Conservation (phyloP, 192 early-diverging fungal species). For the Umbelopsis ramanniana region DNA sequence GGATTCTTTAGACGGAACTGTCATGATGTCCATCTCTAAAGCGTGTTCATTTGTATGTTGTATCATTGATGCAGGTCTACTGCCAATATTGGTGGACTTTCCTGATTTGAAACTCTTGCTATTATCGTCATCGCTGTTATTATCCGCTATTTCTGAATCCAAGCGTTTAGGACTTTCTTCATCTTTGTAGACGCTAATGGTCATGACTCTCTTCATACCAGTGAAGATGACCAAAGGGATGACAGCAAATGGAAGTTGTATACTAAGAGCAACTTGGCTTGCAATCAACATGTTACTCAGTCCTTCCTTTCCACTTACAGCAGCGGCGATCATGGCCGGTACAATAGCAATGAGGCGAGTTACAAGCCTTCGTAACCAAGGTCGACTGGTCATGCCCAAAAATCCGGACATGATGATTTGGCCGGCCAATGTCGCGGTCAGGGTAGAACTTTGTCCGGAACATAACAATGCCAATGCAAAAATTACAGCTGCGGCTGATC, state of each 20-base stretch:
- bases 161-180: neutral
- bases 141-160: neutral
- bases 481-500: slow-evolving; percentile 61
- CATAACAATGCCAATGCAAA: slow-evolving; percentile 81
- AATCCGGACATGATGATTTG: slow-evolving; percentile 87
- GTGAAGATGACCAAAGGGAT: slow-evolving; percentile 79
- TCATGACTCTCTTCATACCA: slow-evolving; percentile 56
- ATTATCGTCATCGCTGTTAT: slow-evolving; percentile 15
- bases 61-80: neutral
- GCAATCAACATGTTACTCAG: slow-evolving; percentile 67
- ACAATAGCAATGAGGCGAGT: slow-evolving; percentile 75
- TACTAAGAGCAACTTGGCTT: slow-evolving; percentile 76
- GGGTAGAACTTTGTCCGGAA: slow-evolving; percentile 76
- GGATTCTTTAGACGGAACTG: neutral
- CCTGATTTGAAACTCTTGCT: slow-evolving; percentile 8
- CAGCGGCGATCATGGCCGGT: slow-evolving; percentile 70
- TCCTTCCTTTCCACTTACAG: slow-evolving; percentile 64
- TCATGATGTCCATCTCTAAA: neutral
- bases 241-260: slow-evolving; percentile 85
- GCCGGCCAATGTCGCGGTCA: slow-evolving; percentile 87
- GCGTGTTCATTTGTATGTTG: neutral
- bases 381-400: slow-evolving; percentile 59
- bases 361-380: slow-evolving; percentile 72
- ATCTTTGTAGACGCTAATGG: slow-evolving; percentile 1
- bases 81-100: neutral